phyloP scores from a whole-genome alignment of 1,139 yeast species.

The Candida tunisiensis region DNA sequence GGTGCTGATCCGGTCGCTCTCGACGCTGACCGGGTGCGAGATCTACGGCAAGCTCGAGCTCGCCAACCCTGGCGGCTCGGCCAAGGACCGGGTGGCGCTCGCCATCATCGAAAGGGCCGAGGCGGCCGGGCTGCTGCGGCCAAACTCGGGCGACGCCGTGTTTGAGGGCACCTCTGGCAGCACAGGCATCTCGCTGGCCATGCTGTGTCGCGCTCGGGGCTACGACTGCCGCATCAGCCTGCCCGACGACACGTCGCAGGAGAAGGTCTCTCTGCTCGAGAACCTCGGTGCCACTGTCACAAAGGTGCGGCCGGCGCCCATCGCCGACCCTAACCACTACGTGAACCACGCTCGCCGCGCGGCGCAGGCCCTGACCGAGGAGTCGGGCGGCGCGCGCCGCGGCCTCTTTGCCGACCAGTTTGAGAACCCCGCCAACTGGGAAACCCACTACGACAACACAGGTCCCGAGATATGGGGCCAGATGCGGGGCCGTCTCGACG shows the following conservation, averaged over 20 bases:
- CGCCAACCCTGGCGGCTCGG: constrained; percentile 87
- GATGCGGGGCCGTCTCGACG: constrained; percentile 45
- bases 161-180: constrained; percentile 96
- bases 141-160: constrained; percentile 44
- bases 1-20: constrained; percentile 61
- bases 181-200: constrained; percentile 87
- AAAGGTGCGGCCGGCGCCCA: constrained; percentile 86
- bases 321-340: constrained; percentile 85
- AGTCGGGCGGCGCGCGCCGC: constrained; percentile 12
- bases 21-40: constrained; percentile 59
- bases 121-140: constrained; percentile 34
- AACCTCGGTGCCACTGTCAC: constrained; percentile 77
- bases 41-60: constrained; percentile 80
- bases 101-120: constrained; percentile 67
- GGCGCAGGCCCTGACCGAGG: constrained; percentile 35
- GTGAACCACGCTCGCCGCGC: constrained; percentile 71
- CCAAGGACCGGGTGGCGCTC: constrained; percentile 87
- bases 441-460: constrained; percentile 61
- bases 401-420: constrained; percentile 93
- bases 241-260: constrained; percentile 89
- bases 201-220: constrained; percentile 75
- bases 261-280: constrained; percentile 53
- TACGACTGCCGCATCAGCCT: constrained; percentile 80
- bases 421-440: constrained; percentile 87
- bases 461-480: constrained; percentile 84